These are phyloP conservation scores for Zostera marina DNA, from an alignment of 116 monocot species.

Conservation along the genomic window DNA sequence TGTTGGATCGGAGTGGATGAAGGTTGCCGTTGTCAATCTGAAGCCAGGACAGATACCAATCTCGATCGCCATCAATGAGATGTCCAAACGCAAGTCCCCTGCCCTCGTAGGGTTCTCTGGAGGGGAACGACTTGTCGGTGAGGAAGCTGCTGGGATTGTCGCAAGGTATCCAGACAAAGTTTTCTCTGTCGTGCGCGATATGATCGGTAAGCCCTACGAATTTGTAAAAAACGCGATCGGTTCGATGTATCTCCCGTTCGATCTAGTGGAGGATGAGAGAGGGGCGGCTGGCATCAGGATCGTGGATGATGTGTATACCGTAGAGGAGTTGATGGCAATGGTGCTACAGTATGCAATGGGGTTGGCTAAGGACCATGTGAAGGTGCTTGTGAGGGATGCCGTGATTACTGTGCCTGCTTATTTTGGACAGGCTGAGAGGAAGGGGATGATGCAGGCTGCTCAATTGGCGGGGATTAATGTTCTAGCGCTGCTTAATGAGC, in stretches of 20 bases:
- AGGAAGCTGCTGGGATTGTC: slow-evolving; percentile 82
- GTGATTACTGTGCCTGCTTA: slow-evolving; percentile 73
- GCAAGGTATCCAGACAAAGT: slow-evolving; percentile 88
- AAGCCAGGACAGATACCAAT: slow-evolving; percentile 75
- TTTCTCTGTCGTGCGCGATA: slow-evolving; percentile 61
- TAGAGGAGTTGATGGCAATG: slow-evolving; percentile 89
- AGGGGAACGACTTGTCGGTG: slow-evolving; percentile 73
- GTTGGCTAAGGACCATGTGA: slow-evolving; percentile 61
- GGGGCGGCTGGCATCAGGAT: slow-evolving; percentile 40
- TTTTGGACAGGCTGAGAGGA: slow-evolving; percentile 93
- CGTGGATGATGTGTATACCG: slow-evolving; percentile 56
- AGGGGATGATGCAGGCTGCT: slow-evolving; percentile 73
- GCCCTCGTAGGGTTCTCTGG: slow-evolving; percentile 55
- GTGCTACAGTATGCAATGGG: slow-evolving; percentile 43
- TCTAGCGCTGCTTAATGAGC: slow-evolving; percentile 75
- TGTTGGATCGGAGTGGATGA: slow-evolving; percentile 91
- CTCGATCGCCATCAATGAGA: slow-evolving; percentile 93
- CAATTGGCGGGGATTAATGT: slow-evolving; percentile 89
- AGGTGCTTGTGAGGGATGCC: slow-evolving; percentile 44
- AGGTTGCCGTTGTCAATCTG: slow-evolving; percentile 87
- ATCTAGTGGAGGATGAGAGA: slow-evolving; percentile 67
- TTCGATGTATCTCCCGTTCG: slow-evolving; percentile 64
- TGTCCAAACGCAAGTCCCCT: slow-evolving; percentile 98
- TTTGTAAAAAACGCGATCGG: slow-evolving; percentile 23
- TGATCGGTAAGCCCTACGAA: slow-evolving; percentile 48